These are phyloP conservation scores for Penicillium robsamsonii DNA, from an alignment of 495 filamentous ascomycete species.

Conservation along the genomic window DNA sequence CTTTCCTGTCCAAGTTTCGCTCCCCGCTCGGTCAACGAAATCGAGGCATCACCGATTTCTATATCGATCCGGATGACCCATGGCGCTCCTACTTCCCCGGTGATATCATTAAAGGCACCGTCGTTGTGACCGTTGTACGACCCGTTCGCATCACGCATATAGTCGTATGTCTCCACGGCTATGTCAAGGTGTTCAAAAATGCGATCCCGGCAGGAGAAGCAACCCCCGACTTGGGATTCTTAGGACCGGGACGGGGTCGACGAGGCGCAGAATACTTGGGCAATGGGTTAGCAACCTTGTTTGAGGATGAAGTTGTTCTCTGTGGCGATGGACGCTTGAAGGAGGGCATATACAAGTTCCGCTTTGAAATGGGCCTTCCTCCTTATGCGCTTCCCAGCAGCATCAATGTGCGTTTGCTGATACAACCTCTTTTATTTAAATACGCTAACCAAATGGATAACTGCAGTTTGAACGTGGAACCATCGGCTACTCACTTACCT, in stretches of 20 bases:
- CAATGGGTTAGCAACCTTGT: constrained; percentile 80
- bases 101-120: constrained; percentile 66
- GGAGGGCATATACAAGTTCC: constrained; percentile 84
- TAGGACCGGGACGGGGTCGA: constrained; percentile 55
- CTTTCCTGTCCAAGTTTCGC: constrained; percentile 57
- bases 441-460: constrained; percentile 16
- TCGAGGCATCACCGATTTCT: constrained; percentile 78
- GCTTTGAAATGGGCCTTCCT: constrained; percentile 82
- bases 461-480: constrained; percentile 90
- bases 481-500: constrained; percentile 84
- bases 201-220: constrained; percentile 63
- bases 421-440: not conserved
- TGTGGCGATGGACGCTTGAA: constrained; percentile 88
- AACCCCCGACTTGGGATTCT: constrained; percentile 43
- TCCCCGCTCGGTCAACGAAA: constrained; percentile 62
- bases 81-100: constrained; percentile 79
- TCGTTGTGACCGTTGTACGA: constrained; percentile 77
- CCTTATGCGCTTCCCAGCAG: constrained; percentile 82
- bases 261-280: constrained; percentile 67
- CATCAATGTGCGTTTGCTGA: constrained; percentile 70
- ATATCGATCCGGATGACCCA: constrained; percentile 73
- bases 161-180: constrained; percentile 81
- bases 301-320: constrained; percentile 85
- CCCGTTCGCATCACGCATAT: constrained; percentile 87
- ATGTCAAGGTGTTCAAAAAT: constrained; percentile 82